Conservation (phyloP, 257 asterid genomes). For the Prunella vulgaris region DNA sequence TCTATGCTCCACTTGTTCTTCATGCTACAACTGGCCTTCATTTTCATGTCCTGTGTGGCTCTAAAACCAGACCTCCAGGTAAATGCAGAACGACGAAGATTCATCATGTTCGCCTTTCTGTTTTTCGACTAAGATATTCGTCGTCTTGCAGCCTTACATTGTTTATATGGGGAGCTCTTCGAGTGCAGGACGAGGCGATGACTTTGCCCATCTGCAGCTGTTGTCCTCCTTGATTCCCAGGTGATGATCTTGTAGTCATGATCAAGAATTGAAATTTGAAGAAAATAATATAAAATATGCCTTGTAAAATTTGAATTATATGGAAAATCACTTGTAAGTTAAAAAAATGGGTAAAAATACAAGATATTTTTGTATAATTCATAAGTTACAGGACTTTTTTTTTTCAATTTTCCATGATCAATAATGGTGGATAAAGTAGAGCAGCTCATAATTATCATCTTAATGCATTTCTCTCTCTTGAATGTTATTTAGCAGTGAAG, state of each 20-base stretch:
- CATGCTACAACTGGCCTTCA: constrained; percentile 24
- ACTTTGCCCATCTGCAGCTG: constrained; percentile 37
- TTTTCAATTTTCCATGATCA: neutral
- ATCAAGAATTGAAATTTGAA: no score
- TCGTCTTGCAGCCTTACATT: constrained; percentile 59
- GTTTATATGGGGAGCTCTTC: constrained; percentile 70
- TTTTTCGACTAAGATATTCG: neutral
- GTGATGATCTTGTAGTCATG: constrained; percentile 18
- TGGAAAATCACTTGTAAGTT: no score
- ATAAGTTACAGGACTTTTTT: no score
- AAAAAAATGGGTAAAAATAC: no score
- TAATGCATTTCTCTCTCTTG: neutral
- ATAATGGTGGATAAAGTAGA: neutral
- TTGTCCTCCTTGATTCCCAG: constrained; percentile 58
- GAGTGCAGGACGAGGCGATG: constrained; percentile 17
- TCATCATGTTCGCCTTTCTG: neutral
- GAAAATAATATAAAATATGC: no score
- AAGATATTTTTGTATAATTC: no score
- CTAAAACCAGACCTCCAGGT: constrained; percentile 29
- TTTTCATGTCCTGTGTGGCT: constrained; percentile 24
- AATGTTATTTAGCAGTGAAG: constrained; percentile 36
- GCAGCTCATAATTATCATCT: no score
- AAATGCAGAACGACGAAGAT: neutral
- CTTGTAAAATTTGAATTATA: no score
- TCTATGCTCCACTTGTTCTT: constrained; percentile 25